Conservation (phyloP, 1,139 yeast genomes). For the Arxiozyma heterogenica region DNA sequence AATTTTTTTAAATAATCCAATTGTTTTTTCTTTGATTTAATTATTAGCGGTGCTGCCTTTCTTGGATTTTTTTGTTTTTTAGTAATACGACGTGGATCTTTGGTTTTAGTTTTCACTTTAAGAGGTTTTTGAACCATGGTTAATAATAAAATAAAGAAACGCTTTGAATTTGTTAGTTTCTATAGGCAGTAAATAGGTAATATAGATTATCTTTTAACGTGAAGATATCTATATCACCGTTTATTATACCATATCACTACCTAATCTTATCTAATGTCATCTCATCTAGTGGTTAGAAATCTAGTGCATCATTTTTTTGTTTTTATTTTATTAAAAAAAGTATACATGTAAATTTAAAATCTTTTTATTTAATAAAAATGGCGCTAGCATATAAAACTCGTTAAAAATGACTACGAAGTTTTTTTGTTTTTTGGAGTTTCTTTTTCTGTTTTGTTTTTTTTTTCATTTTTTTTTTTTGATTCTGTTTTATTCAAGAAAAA, state of each 20-base stretch:
- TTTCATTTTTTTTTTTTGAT: too few relatives aligned
- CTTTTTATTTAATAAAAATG: neutral
- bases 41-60: constrained; percentile 65
- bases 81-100: constrained; percentile 34
- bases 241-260: too few relatives aligned
- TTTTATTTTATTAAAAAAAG: neutral
- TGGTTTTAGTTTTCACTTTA: constrained; percentile 32
- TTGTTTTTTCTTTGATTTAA: constrained; percentile 50
- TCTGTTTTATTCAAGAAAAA: too few relatives aligned
- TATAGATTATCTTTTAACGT: neutral
- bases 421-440: too few relatives aligned
- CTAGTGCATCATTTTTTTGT: neutral
- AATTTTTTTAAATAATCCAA: constrained; percentile 48
- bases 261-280: neutral
- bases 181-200: too few relatives aligned
- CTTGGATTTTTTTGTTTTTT: constrained; percentile 47
- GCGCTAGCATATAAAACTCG: neutral
- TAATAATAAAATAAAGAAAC: too few relatives aligned
- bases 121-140: constrained; percentile 36
- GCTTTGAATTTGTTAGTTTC: neutral
- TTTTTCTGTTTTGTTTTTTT: too few relatives aligned
- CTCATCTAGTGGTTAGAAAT: neutral
- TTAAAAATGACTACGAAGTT: neutral
- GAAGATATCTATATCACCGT: too few relatives aligned
- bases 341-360: too few relatives aligned